phyloP scores from a whole-genome alignment of 2,329 filamentous ascomycete genomes.

The Exophiala sp. region DNA sequence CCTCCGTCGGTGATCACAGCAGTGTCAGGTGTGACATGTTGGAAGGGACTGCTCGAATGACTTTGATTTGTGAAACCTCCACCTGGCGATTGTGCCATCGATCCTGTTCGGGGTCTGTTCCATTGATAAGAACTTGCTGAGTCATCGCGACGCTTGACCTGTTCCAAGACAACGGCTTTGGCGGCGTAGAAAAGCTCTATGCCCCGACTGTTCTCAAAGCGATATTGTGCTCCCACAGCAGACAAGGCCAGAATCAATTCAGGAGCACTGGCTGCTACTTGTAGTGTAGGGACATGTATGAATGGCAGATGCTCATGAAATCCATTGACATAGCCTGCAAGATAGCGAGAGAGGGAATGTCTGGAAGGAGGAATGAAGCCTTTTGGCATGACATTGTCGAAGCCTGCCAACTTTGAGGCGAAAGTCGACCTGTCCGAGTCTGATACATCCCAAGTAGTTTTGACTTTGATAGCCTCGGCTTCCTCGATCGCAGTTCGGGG shows the following conservation, averaged over 20 bases:
- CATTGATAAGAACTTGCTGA: slow-evolving; percentile 42
- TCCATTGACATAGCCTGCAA: slow-evolving; percentile 52
- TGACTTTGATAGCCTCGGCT: slow-evolving; percentile 31
- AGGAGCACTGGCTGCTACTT: slow-evolving; percentile 42
- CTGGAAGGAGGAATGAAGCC: slow-evolving; percentile 48
- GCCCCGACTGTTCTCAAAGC: slow-evolving; percentile 49
- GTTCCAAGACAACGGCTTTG: slow-evolving; percentile 52
- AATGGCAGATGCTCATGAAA: slow-evolving; percentile 52
- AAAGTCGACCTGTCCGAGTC: slow-evolving; percentile 46
- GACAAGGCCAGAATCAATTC: slow-evolving; percentile 52
- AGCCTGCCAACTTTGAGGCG: slow-evolving; percentile 44
- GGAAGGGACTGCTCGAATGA: slow-evolving; percentile 42
- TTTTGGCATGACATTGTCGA: slow-evolving; percentile 45
- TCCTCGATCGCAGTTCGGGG: slow-evolving; percentile 42
- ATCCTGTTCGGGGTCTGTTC: slow-evolving; percentile 39
- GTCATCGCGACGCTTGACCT: slow-evolving; percentile 50
- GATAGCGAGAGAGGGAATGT: slow-evolving; percentile 47
- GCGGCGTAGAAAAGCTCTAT: slow-evolving; percentile 58
- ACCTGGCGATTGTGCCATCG: slow-evolving; percentile 38
- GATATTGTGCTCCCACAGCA: slow-evolving; percentile 49
- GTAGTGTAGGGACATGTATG: slow-evolving; percentile 49
- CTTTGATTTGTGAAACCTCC: slow-evolving; percentile 43
- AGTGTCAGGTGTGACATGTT: slow-evolving; percentile 29
- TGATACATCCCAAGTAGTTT: slow-evolving; percentile 46
- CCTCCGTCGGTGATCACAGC: slow-evolving; percentile 35